phyloP scores from a whole-genome alignment of 2,329 filamentous ascomycete genomes.

The Aspergillus pseudoterreus region DNA sequence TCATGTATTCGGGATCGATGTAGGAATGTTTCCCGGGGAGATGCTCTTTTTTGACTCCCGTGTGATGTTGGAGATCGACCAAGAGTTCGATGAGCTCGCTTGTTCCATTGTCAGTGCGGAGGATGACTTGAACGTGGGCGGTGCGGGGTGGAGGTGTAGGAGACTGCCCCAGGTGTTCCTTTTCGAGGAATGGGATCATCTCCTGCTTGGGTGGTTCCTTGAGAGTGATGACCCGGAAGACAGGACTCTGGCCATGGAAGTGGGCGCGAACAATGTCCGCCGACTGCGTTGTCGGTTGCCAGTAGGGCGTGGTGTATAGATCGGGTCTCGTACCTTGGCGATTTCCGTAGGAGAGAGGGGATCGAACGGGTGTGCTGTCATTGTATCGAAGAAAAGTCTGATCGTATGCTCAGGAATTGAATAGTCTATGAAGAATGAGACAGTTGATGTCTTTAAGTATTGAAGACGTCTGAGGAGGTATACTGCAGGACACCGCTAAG shows the following conservation, averaged over 20 bases:
- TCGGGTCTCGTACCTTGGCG: constrained; percentile 14
- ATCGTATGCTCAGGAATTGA: too few species aligned
- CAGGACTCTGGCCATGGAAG: constrained; percentile 29
- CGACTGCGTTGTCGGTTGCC: constrained; percentile 9
- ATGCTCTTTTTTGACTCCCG: constrained; percentile 12
- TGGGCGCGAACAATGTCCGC: constrained; percentile 31
- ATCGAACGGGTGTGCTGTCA: constrained; percentile 20
- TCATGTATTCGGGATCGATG: constrained; percentile 44
- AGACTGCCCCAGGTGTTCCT: constrained; percentile 33
- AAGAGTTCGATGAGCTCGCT: constrained; percentile 20
- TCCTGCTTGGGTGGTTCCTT: constrained; percentile 49
- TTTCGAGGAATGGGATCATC: constrained; percentile 45
- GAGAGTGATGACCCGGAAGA: constrained; percentile 52
- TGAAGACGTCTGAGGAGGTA: too few species aligned
- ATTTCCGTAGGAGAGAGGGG: constrained; percentile 30
- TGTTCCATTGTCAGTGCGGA: constrained; percentile 2
- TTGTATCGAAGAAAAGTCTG: too few species aligned
- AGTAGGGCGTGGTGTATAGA: background rate
- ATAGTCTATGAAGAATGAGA: constrained; percentile 3
- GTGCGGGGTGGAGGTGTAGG: constrained; percentile 29
- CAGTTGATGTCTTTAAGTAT: too few species aligned
- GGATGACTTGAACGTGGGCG: constrained; percentile 39
- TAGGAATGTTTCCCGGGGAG: constrained; percentile 25
- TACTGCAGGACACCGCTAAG: constrained; percentile 10
- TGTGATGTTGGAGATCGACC: constrained; percentile 17